A percentile compares a stretch with the other conserved stretches of the same genome.
phyloP scores from a whole-genome alignment of 257 asterid species.

The Fraxinus americana region DNA sequence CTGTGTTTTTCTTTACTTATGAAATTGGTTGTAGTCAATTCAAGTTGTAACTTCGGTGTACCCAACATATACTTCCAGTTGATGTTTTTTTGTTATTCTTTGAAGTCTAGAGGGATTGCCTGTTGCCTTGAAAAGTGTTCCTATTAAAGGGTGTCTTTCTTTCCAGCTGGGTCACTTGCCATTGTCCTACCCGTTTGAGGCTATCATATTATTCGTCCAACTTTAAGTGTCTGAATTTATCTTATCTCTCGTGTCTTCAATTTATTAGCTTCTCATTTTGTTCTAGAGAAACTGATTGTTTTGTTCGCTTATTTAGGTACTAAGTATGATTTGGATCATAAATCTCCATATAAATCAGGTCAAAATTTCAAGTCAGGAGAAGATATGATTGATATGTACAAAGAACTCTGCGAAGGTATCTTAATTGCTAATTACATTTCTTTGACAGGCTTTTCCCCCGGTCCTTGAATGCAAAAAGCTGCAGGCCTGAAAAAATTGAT shows the following conservation, averaged over 20 bases:
- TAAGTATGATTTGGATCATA: conserved; percentile 89
- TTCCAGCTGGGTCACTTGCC: conserved; percentile 12
- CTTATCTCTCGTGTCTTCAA: conserved; percentile 5
- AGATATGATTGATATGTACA: conserved; percentile 90
- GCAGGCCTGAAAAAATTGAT: neutral
- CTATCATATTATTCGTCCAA: neutral
- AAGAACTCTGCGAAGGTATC: conserved; percentile 81
- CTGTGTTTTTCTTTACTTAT: no score
- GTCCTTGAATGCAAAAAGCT: neutral
- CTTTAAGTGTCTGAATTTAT: conserved; percentile 21
- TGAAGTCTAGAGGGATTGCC: neutral
- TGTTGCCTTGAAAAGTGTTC: neutral
- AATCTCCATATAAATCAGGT: conserved; percentile 77
- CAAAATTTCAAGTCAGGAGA: conserved; percentile 93
- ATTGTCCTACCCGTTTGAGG: neutral
- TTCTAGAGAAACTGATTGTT: conserved; percentile 27
- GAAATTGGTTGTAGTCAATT: neutral
- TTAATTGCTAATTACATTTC: conserved; percentile 19
- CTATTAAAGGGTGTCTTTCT: conserved; percentile 4
- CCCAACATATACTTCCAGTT: neutral
- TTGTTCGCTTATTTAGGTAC: conserved; percentile 60
- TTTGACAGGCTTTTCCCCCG: conserved; percentile 13
- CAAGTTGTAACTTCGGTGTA: neutral
- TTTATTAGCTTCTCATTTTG: conserved; percentile 25
- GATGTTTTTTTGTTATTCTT: conserved; percentile 6